These are phyloP conservation scores for Plenodomus tracheiphilus DNA, from an alignment of 2,329 filamentous ascomycete species.

Conservation along the genomic window DNA sequence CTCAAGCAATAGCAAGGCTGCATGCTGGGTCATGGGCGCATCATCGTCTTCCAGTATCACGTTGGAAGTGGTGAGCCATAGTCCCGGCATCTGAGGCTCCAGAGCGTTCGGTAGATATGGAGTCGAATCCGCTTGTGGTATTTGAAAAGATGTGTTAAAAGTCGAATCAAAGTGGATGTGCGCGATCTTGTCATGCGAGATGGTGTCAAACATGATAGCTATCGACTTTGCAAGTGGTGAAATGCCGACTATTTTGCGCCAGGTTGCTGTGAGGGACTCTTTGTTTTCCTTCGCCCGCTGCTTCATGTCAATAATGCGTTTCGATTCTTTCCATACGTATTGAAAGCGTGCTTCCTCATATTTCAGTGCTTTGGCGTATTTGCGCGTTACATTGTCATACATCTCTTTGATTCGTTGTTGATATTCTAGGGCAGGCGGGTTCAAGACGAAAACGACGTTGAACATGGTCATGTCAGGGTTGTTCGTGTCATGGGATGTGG, in stretches of 20 bases:
- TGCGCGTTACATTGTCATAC: conserved; percentile 87
- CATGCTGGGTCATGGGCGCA: conserved; percentile 79
- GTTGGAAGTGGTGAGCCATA: conserved; percentile 88
- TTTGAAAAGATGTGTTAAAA: conserved; percentile 65
- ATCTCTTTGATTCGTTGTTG: conserved; percentile 74
- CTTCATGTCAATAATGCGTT: conserved; percentile 78
- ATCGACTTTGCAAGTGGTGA: conserved; percentile 84
- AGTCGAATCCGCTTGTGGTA: conserved; percentile 67
- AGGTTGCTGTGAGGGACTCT: conserved; percentile 66
- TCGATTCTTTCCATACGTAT: conserved; percentile 90
- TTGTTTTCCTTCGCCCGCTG: conserved; percentile 75
- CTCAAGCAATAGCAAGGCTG: conserved; percentile 80
- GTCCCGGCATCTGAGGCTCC: conserved; percentile 70
- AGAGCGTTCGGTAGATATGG: conserved; percentile 71
- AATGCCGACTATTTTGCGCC: conserved; percentile 69
- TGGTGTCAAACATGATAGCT: conserved; percentile 77
- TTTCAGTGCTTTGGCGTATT: conserved; percentile 88
- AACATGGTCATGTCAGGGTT: conserved; percentile 87
- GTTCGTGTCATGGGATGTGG: conserved; percentile 53
- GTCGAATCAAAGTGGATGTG: conserved; percentile 73
- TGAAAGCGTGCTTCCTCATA: conserved; percentile 88
- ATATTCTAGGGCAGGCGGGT: conserved; percentile 76
- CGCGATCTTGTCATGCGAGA: conserved; percentile 84
- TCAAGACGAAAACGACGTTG: conserved; percentile 90
- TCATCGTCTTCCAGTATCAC: conserved; percentile 69